Evolutionary conservation across 2,329 filamentous ascomycete genomes (phyloP), one percentile per base, ranked within the genome.

Genomic region (Colletotrichum sansevieriae): DNA sequence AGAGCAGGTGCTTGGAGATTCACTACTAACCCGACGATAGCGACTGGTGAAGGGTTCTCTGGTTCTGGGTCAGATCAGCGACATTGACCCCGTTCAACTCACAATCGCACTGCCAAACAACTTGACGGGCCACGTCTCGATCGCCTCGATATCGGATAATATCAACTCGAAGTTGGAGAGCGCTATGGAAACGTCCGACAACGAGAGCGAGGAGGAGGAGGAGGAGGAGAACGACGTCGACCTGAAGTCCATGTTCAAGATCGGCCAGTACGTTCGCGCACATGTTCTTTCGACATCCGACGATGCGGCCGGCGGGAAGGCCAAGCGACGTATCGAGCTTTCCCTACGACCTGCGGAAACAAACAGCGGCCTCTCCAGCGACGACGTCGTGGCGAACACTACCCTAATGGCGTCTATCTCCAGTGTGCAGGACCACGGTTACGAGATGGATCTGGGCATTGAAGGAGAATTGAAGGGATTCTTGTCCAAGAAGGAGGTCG

Each of bases 381-480:
- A 91, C 46, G 93, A 94, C 74, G 80, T 98, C 10, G 89, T 96
- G 10, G 81, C 87, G 46, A 91, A 97, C 75, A 86, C 85, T 72
- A 94, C 92, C 52, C 83, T 98, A 20, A 97, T 98, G 86, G 95
- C 94, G 2, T 91, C 94, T 0, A 91, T 99, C 29, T 81, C 87
- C 58, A 99, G 95, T 79, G 91, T 97, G n/a, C 95, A 99, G 79
- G 97, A 99, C 74, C 95, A 97, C 76, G 96, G 96, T 70, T 87
- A 96, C 66, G 88, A 98, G 64, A 97, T 99, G 94, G 94, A 98
- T 73, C 81, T 98, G 43, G 94, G 94, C 18, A 84, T 90, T 41
- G 88, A 90, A 61, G 82, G 85, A 37, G 86, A 88, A 43, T 78
- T 95, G 60, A 91, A 90, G 71, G 96, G 93, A 3, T 99, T 99